Percentiles rank a stretch among this genome's conserved stretches.
These are phyloP conservation scores for Colletotrichum sp. DNA, from an alignment of 2,329 filamentous ascomycete species.

Conservation along the genomic window DNA sequence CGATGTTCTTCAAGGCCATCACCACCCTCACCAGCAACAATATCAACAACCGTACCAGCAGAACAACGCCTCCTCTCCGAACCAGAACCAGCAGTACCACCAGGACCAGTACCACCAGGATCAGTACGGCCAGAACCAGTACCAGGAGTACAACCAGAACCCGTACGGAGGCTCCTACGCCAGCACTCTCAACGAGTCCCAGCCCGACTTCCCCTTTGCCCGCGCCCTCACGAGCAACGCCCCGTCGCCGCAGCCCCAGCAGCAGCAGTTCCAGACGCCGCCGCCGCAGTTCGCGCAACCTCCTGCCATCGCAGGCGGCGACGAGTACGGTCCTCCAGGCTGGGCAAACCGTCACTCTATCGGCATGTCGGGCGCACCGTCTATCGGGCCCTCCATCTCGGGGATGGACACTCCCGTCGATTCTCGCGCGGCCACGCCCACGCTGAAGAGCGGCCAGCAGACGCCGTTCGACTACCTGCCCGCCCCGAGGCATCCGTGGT, in stretches of 20 bases:
- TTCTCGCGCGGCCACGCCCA: conserved; percentile 32
- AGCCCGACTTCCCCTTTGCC: background rate
- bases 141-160: background rate
- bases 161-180: background rate
- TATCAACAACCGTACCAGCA: conserved; percentile 20
- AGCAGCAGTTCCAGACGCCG: conserved; percentile 1
- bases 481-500: conserved; percentile 16
- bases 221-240: conserved; percentile 16
- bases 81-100: conserved; percentile 28
- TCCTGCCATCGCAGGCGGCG: background rate
- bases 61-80: conserved; percentile 24
- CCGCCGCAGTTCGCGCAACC: background rate
- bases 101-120: conserved; percentile 26
- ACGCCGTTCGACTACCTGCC: conserved; percentile 26
- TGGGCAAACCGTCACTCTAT: conserved; percentile 19
- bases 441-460: conserved; percentile 30
- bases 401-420: conserved; percentile 23
- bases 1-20: conserved; percentile 30
- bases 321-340: conserved; percentile 20
- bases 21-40: conserved; percentile 18
- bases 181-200: background rate
- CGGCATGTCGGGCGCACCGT: conserved; percentile 15
- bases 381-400: conserved; percentile 16
- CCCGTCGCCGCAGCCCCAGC: conserved; percentile 5
- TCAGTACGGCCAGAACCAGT: background rate